phyloP scores from a whole-genome alignment of 2,329 filamentous ascomycete species.

The Aspergillus pseudoglaucus region DNA sequence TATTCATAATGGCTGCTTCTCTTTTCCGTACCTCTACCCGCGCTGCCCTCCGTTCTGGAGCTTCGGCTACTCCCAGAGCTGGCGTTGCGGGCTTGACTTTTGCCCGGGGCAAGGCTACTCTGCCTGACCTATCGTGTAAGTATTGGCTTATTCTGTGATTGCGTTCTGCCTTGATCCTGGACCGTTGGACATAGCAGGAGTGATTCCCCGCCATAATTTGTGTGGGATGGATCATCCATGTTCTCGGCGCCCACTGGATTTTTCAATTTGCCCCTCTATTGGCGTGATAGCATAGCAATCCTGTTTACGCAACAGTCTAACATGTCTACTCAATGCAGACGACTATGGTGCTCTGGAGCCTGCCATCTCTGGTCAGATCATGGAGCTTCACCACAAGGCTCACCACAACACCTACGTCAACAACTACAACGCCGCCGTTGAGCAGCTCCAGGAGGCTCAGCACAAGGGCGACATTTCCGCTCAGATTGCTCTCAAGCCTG shows the following conservation, averaged over 20 bases:
- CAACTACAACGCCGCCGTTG: conserved; percentile 72
- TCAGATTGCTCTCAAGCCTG: conserved; percentile 53
- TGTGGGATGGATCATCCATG: neutral
- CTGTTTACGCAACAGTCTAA: neutral
- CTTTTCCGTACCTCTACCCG: conserved; percentile 68
- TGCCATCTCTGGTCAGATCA: conserved; percentile 78
- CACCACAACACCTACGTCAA: conserved; percentile 94
- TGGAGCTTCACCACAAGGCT: conserved; percentile 92
- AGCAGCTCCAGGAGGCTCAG: conserved; percentile 60
- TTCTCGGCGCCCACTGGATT: neutral
- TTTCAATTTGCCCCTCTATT: neutral
- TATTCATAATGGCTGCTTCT: conserved; percentile 60
- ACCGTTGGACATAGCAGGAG: neutral
- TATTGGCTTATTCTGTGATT: conserved; percentile 5
- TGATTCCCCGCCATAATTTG: neutral
- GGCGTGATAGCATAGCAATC: neutral
- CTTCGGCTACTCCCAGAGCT: conserved; percentile 48
- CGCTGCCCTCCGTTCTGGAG: conserved; percentile 63
- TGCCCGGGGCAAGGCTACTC: conserved; percentile 79
- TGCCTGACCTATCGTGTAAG: conserved; percentile 79
- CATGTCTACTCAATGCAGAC: conserved; percentile 50
- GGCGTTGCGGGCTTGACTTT: conserved; percentile 68
- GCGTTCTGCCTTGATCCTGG: neutral
- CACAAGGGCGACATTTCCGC: conserved; percentile 48
- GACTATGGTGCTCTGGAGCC: conserved; percentile 94